Base-by-base conservation (phyloP, 768 basidiomycete species). In the Pleurotus giganteus region DNA sequence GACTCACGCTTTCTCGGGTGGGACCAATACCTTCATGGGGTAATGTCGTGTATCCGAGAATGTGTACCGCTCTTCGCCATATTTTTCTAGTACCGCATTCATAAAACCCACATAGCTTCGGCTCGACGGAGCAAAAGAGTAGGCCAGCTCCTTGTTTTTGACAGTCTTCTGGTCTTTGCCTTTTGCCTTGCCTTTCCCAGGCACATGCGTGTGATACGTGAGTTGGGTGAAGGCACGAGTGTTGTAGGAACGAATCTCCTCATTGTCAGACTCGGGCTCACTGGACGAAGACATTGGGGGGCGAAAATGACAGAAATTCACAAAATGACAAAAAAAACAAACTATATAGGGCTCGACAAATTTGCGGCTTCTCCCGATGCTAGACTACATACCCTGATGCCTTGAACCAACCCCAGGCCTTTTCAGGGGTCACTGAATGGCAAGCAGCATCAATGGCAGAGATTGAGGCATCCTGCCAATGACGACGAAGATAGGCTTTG, bases 401-500 rank as follows among this genome's bases (percentile, higher is more conserved):
- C 24, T 43, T 51, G 43, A 61, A 61, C 15, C 29, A 59, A 4
- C 58, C 55, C 52, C 41, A 52, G 13, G 58, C 60, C 56, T 59
- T 61, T 53, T 59, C 41, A 12, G 56, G 56, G 37, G 58, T 59
- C 32, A 61, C 55, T 21, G 44, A 53, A 11, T 55, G 53, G 41
- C 58, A 59, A 13, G 60, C 58, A 2, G 36, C 9, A 32, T 53
- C 58, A 4, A 59, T 57, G 7, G 31, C 8, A 31, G 28, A 36
- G 9, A 59, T 13, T 1, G 46, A 13, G 3, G 11, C 12, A 17
- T 59, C 55, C 2, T 43, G 28, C 55, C 55, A 54, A 24, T 61
- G 50, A 0, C 50, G 51, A 12, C 43, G 58, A 46, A 58, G 61
- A 58, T 45, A 69, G 4, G 64, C 53, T 57, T 71, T 71, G 56